Evolutionary conservation across 2,329 filamentous ascomycete species (phyloP).

Genomic region (Didymella pomorum): DNA sequence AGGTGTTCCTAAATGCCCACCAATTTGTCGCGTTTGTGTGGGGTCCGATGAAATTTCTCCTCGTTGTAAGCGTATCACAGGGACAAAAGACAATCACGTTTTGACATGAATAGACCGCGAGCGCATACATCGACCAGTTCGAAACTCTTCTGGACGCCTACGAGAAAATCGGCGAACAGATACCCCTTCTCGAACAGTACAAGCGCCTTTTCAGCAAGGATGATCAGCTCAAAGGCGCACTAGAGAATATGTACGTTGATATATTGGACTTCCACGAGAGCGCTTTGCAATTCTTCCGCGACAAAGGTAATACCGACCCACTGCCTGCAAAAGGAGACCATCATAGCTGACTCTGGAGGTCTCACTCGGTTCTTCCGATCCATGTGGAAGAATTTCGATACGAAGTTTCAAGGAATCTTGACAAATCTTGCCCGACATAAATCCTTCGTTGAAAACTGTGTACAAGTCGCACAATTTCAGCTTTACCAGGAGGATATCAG

Average conservation of each 20-base stretch:
- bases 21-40: constrained; percentile 47
- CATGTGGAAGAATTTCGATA: constrained; percentile 41
- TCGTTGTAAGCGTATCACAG: constrained; percentile 41
- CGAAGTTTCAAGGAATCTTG: constrained; percentile 39
- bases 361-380: too few species aligned
- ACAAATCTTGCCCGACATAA: constrained; percentile 37
- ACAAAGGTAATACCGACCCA: constrained; percentile 31
- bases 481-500: too few species aligned
- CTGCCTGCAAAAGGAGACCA: too few species aligned
- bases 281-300: constrained; percentile 41
- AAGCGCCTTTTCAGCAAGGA: too few species aligned
- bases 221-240: constrained; percentile 43
- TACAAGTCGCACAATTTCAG: neutral
- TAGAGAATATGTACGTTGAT: constrained; percentile 50
- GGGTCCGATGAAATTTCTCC: constrained; percentile 51
- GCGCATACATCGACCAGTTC: constrained; percentile 46
- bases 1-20: constrained; percentile 50
- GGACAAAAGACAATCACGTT: too few species aligned
- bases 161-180: constrained; percentile 49
- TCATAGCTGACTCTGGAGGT: too few species aligned
- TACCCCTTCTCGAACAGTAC: too few species aligned
- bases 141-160: constrained; percentile 52
- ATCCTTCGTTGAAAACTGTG: constrained; percentile 36
- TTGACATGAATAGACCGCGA: constrained; percentile 30
- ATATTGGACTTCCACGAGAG: constrained; percentile 52